Evolutionary conservation across 2,329 filamentous ascomycete genomes (phyloP).

Genomic region (Talaromyces sp.): DNA sequence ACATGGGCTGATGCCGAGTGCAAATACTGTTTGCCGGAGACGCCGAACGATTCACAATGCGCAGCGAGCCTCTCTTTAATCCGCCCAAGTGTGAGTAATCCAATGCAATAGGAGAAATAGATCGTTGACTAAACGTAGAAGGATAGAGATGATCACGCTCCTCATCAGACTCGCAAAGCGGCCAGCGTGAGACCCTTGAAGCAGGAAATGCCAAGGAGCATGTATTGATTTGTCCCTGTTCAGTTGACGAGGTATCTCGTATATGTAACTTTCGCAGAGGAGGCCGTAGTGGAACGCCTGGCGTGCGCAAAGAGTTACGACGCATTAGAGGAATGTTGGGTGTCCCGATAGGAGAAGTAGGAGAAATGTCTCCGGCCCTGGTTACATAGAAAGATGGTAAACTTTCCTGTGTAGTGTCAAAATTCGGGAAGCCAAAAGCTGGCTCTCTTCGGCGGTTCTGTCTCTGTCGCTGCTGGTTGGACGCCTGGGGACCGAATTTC

Average conservation of each 20-base stretch:
- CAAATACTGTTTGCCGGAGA: constrained; percentile 34
- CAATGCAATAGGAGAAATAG: constrained; percentile 22
- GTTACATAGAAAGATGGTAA: constrained; percentile 18
- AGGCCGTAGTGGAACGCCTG: constrained; percentile 30
- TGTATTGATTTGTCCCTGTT: constrained; percentile 16
- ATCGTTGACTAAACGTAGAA: constrained; percentile 13
- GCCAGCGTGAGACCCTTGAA: constrained; percentile 14
- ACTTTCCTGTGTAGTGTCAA: constrained; percentile 8
- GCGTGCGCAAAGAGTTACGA: constrained; percentile 31
- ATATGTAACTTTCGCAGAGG: constrained; percentile 18
- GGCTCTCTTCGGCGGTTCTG: constrained; percentile 10
- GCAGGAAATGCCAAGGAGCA: constrained; percentile 7
- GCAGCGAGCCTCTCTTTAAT: constrained; percentile 34
- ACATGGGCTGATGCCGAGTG: constrained; percentile 13
- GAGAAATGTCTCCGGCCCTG: constrained; percentile 13
- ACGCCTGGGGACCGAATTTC: not conserved
- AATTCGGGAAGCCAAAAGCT: constrained; percentile 22
- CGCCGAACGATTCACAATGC: constrained; percentile 33
- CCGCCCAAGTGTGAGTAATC: constrained; percentile 36
- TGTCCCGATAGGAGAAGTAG: not conserved
- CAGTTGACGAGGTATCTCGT: constrained; percentile 19
- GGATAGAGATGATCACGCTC: constrained; percentile 10
- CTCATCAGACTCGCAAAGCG: constrained; percentile 13
- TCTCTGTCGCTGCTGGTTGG: not conserved
- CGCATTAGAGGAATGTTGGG: constrained; percentile 29